These are phyloP conservation scores for Ustilago xerochloae DNA, from an alignment of 1,284 basidiomycete species.

Conservation along the genomic window DNA sequence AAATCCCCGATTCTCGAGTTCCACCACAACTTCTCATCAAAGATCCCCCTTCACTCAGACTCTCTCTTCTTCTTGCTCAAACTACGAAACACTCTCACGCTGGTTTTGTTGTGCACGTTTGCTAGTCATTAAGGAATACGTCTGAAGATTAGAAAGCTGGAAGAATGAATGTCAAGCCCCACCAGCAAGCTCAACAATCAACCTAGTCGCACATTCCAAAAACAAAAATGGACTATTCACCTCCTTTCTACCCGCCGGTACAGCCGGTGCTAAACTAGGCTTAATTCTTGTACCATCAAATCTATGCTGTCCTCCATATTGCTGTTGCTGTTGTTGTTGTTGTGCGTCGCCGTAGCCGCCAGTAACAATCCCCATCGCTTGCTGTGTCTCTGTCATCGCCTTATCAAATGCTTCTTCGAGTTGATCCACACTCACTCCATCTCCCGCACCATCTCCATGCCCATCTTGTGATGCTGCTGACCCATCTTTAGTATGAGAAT, in stretches of 20 bases:
- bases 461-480: not conserved
- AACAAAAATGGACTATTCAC: constrained; percentile 91
- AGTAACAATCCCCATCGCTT: constrained; percentile 27
- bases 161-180: constrained; percentile 20
- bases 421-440: not conserved
- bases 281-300: constrained; percentile 41
- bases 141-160: too few relatives aligned
- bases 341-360: too few relatives aligned
- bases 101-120: too few relatives aligned
- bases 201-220: constrained; percentile 86
- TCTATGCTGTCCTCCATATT: constrained; percentile 27
- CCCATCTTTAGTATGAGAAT: not conserved
- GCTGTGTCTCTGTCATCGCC: constrained; percentile 32
- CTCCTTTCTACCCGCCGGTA: constrained; percentile 77
- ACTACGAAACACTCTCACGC: too few relatives aligned
- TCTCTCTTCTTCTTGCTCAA: too few relatives aligned
- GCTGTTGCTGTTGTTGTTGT: constrained; percentile 20
- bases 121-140: too few relatives aligned
- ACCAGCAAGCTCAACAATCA: constrained; percentile 69
- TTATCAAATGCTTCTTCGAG: constrained; percentile 44
- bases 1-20: not conserved
- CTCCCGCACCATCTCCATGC: not conserved
- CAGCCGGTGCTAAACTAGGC: constrained; percentile 49
- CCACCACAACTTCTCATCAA: not conserved
- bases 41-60: not conserved